Percentiles rank a stretch among this genome's conserved stretches.
These are phyloP conservation scores for Phytopythium ostracodes DNA, from an alignment of 352 stramenopile species.

Conservation along the genomic window DNA sequence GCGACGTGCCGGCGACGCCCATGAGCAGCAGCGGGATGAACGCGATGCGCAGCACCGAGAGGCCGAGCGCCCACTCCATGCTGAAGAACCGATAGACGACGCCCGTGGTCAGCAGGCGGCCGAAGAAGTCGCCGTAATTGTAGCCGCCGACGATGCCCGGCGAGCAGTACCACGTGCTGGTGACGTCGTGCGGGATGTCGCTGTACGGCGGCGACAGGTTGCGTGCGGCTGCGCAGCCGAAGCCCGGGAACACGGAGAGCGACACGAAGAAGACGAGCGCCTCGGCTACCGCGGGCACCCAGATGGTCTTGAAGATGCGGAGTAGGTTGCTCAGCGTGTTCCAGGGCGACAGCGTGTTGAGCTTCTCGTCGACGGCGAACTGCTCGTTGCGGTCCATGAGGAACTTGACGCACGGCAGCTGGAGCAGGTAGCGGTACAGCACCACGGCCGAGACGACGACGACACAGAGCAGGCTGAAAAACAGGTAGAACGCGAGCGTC, in stretches of 20 bases:
- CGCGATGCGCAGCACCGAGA: constrained; percentile 29
- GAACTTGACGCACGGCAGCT: constrained; percentile 32
- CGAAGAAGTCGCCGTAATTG: constrained; percentile 47
- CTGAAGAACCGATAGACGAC: constrained; percentile 34
- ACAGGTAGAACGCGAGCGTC: constrained; percentile 40
- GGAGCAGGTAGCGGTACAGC: constrained; percentile 25
- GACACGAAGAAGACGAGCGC: constrained; percentile 42
- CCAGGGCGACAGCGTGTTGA: constrained; percentile 17
- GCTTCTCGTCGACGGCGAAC: constrained; percentile 18
- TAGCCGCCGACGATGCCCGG: constrained; percentile 40
- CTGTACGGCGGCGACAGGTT: constrained; percentile 13
- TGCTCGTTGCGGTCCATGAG: constrained; percentile 35
- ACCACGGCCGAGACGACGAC: constrained; percentile 29
- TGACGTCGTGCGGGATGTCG: constrained; percentile 7
- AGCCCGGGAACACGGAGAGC: constrained; percentile 13
- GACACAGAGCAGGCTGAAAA: constrained; percentile 38
- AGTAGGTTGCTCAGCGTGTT: constrained; percentile 28
- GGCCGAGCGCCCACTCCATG: constrained; percentile 25
- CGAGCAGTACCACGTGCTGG: constrained; percentile 28
- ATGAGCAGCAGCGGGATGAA: constrained; percentile 42
- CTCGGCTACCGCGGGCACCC: constrained; percentile 31
- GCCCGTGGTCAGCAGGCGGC: constrained; percentile 31
- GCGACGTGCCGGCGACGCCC: constrained; percentile 24
- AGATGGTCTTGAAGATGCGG: constrained; percentile 42
- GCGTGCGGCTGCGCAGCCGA: constrained; percentile 19